These are phyloP conservation scores for Fistulifera solaris DNA, from an alignment of 108 stramenopile genomes.

Conservation along the genomic window DNA sequence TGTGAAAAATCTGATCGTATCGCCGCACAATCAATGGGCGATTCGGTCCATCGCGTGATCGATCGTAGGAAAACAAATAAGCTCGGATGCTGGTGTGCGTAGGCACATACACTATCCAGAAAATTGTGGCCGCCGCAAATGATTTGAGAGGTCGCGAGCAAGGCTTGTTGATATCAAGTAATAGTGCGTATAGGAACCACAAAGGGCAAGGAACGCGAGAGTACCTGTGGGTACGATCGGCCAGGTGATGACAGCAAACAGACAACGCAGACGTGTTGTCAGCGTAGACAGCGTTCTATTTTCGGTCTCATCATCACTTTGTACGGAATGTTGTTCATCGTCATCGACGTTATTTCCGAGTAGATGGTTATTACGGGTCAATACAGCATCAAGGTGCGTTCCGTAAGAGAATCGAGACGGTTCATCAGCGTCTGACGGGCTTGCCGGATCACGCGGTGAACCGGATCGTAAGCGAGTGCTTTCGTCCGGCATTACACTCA, in stretches of 20 bases:
- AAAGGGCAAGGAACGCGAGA: slow-evolving; percentile 31
- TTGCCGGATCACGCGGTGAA: too few species aligned
- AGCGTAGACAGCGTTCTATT: slow-evolving; percentile 20
- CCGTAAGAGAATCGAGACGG: too few species aligned
- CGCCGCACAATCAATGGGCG: slow-evolving; percentile 44
- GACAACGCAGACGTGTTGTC: slow-evolving; percentile 40
- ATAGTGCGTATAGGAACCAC: slow-evolving; percentile 41
- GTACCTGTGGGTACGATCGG: slow-evolving; percentile 51
- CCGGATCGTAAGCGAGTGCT: too few species aligned
- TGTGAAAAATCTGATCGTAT: slow-evolving; percentile 57
- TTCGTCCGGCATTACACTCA: too few species aligned
- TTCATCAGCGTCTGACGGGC: too few species aligned
- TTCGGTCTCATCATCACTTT: neutral
- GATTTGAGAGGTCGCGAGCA: slow-evolving; percentile 47
- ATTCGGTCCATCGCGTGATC: slow-evolving; percentile 48
- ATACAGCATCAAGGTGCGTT: too few species aligned
- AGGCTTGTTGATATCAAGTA: slow-evolving; percentile 24
- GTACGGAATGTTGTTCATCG: slow-evolving; percentile 2
- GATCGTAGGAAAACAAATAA: slow-evolving; percentile 33
- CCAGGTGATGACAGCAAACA: slow-evolving; percentile 46
- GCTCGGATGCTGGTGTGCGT: slow-evolving; percentile 38
- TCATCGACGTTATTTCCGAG: neutral
- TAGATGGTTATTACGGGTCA: too few species aligned
- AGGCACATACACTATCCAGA: slow-evolving; percentile 39
- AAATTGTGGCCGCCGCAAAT: slow-evolving; percentile 34